Base-by-base conservation (phyloP, 164 flowering plant genomes). In the Vitis cinerea region DNA sequence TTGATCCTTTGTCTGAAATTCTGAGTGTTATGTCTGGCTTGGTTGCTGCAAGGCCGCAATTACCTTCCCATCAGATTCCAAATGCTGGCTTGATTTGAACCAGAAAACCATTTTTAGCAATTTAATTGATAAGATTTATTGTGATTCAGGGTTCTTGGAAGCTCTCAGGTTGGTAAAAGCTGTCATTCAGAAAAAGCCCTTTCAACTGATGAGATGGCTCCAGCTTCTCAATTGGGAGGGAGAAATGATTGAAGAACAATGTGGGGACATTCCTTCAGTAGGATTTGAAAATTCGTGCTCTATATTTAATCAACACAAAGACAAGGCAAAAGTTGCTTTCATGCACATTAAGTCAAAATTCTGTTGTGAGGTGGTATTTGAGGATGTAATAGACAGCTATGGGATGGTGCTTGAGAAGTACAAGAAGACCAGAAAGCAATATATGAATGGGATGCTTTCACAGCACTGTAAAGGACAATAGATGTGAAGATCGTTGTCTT, bases 401-500 rank as follows among this genome's bases (percentile, higher is more conserved):
- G 70, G 47, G 63, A 63, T 65, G 66, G 62, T 89, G 71, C 85
- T 83, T 49, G 81, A 70, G 68, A 88, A 82, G 74, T 91, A 87
- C 74, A 86, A 60, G 74, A 79, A 75, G 50, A 76, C 73, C 59
- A 83, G 97, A 75, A 82, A 76, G 71, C 90, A 91, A 61, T 88
- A 86, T 66, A 80, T 68, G 77, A 77, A 80, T 77, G 97, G 92
- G 69, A 91, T 91, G 94, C 84, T 91, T 64, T 80, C 91, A 1
- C 72, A 89, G 70, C 96, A 86, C 70, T 66, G 64, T 68, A 71
- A 65, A 23, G 63, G 23, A 62, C 16, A 16, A 17, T n/a, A 6
- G 9, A 13, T 4, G n/a, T 48, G 13, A 19, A 50, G 29, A 23
- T 23, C 27, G 17, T 30, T 19, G 13, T 7, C 31, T 56, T 66